Conservation (phyloP, 768 basidiomycete genomes). For the Paxillus involutus region DNA sequence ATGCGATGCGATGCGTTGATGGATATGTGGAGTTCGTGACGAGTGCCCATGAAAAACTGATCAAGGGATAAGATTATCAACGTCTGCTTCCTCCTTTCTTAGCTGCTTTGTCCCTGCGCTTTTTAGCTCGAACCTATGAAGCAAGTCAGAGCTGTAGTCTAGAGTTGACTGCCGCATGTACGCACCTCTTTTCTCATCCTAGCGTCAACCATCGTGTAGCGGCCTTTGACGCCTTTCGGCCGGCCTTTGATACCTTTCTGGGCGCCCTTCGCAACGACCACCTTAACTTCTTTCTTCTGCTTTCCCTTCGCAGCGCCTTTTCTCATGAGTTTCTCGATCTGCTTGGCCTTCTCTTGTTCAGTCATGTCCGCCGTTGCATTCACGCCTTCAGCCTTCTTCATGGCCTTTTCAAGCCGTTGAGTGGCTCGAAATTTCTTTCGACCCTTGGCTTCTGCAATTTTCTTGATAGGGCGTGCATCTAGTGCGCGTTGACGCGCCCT, state of each 20-base stretch:
- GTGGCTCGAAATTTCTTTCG: constrained; percentile 91
- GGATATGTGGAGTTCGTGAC: neutral
- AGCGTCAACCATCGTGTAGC: constrained; percentile 92
- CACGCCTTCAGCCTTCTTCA: constrained; percentile 95
- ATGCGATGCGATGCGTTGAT: neutral
- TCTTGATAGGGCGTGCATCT: constrained; percentile 97
- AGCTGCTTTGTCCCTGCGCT: constrained; percentile 72
- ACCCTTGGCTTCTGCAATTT: constrained; percentile 97
- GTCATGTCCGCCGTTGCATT: constrained; percentile 85
- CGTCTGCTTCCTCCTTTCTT: constrained; percentile 51
- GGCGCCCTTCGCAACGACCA: constrained; percentile 89
- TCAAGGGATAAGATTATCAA: constrained; percentile 18
- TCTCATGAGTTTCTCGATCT: constrained; percentile 89
- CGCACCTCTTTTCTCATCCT: constrained; percentile 90
- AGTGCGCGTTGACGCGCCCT: constrained; percentile 90
- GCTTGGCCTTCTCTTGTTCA: constrained; percentile 93
- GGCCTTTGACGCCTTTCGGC: constrained; percentile 94
- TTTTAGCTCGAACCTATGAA: constrained; percentile 75
- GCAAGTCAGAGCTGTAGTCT: constrained; percentile 1
- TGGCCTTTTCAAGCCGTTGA: constrained; percentile 83
- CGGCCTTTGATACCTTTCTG: constrained; percentile 90
- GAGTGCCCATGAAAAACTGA: neutral
- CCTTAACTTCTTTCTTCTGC: constrained; percentile 71
- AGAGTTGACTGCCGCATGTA: neutral
- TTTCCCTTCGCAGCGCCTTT: constrained; percentile 73